Conservation (phyloP, 345 rosid genomes). For the Salix viminalis region DNA sequence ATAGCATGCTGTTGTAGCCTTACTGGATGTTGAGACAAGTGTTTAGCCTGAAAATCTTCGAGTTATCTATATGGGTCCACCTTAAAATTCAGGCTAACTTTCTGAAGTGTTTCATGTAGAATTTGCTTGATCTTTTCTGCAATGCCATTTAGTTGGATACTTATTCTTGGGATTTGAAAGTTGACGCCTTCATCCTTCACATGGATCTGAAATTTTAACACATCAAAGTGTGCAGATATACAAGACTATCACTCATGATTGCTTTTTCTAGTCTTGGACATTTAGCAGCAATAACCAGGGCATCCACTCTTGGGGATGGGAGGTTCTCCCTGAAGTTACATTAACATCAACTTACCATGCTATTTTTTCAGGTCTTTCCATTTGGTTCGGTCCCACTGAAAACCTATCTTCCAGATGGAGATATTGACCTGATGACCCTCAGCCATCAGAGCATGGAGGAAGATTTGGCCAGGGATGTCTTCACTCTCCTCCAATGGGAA, state of each 20-base stretch:
- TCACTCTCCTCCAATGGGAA: conserved; percentile 11
- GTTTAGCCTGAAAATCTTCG: neutral
- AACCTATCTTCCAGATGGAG: conserved; percentile 37
- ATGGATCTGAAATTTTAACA: neutral
- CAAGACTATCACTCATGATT: neutral
- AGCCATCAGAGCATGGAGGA: conserved; percentile 19
- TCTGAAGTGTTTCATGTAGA: neutral
- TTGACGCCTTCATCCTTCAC: neutral
- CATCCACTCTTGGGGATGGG: conserved; percentile 1
- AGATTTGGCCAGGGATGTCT: conserved; percentile 24
- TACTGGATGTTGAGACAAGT: neutral
- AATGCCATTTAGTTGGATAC: neutral
- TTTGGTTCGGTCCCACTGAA: conserved; percentile 31
- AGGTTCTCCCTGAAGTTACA: neutral
- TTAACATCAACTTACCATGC: conserved; percentile 7
- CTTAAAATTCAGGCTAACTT: neutral
- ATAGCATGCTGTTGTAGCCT: conserved; percentile 4
- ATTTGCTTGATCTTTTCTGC: neutral
- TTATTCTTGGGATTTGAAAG: neutral
- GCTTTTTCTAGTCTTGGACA: neutral
- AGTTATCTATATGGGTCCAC: neutral
- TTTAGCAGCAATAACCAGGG: neutral
- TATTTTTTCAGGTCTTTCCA: conserved; percentile 20
- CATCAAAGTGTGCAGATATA: neutral
- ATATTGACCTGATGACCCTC: conserved; percentile 26